A percentile compares a stretch with the other conserved stretches of the same genome.
Conservation (phyloP, 108 stramenopile genomes). For the Nitzschia putrida region DNA sequence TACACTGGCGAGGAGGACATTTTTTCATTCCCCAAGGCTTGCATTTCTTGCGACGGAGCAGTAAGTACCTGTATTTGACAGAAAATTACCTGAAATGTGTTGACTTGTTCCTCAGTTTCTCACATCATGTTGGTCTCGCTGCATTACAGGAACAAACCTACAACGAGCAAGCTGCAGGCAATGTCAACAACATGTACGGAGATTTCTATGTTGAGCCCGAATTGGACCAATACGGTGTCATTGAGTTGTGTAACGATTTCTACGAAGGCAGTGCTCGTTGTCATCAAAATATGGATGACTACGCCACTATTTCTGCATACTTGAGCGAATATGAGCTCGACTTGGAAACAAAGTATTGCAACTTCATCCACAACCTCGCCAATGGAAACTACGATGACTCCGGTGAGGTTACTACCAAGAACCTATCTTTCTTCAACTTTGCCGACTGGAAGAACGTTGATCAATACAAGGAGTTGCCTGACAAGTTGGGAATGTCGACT, state of each 20-base stretch:
- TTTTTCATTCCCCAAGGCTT: constrained; percentile 48
- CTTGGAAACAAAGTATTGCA: constrained; percentile 37
- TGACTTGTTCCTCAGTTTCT: neutral
- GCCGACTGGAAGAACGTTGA: constrained; percentile 33
- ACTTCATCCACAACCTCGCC: constrained; percentile 49
- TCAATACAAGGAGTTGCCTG: constrained; percentile 20
- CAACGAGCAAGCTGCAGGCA: constrained; percentile 15
- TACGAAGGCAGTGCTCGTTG: constrained; percentile 32
- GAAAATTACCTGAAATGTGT: neutral
- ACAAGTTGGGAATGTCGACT: constrained; percentile 31
- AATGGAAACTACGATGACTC: constrained; percentile 47
- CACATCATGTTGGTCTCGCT: neutral
- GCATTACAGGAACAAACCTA: constrained; percentile 15
- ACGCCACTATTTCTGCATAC: constrained; percentile 18
- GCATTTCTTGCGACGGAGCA: constrained; percentile 64
- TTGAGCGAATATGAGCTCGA: constrained; percentile 33
- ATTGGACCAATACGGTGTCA: constrained; percentile 25
- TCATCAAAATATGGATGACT: constrained; percentile 40
- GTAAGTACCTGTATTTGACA: constrained; percentile 8
- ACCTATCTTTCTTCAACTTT: constrained; percentile 21
- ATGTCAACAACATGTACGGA: constrained; percentile 20
- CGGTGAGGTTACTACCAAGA: constrained; percentile 39
- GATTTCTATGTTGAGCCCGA: constrained; percentile 29
- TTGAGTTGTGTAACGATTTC: constrained; percentile 38
- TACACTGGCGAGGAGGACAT: constrained; percentile 25